A percentile compares a stretch with the other conserved stretches of the same genome.
Conservation (phyloP, 2,329 filamentous ascomycete species). For the Paecilomyces sp. region DNA sequence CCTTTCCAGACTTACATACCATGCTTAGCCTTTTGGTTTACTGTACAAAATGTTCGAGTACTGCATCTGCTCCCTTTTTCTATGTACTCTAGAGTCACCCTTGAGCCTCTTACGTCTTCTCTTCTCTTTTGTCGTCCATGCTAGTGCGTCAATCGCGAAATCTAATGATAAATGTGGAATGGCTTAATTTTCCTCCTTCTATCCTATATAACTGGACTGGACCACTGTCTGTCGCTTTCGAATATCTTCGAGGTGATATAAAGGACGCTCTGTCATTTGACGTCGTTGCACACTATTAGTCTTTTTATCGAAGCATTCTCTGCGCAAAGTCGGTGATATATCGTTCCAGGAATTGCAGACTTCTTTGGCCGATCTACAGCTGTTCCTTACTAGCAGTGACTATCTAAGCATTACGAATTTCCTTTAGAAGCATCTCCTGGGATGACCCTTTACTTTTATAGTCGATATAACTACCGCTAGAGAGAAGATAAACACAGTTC, state of each 20-base stretch:
- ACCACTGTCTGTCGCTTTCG: background rate
- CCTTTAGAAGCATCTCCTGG: too few species aligned
- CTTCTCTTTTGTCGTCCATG: background rate
- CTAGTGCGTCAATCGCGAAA: background rate
- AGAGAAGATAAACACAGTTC: too few species aligned
- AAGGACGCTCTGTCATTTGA: background rate
- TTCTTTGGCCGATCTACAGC: too few species aligned
- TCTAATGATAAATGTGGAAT: background rate
- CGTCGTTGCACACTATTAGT: too few species aligned
- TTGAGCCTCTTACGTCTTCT: background rate
- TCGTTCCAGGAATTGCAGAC: too few species aligned
- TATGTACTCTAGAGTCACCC: background rate
- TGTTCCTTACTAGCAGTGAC: too few species aligned
- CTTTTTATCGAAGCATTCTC: too few species aligned
- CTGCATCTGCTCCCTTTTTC: background rate
- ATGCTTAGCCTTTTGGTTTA: background rate
- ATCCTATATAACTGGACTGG: background rate
- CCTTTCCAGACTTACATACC: background rate
- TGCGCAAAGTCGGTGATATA: too few species aligned
- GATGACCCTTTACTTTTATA: too few species aligned
- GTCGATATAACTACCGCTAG: too few species aligned
- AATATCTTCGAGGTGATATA: background rate
- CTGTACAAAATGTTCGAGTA: background rate
- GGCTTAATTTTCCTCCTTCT: background rate
- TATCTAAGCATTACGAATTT: too few species aligned